Evolutionary conservation across 768 basidiomycete species (phyloP), one percentile per base, ranked within the genome.

Genomic region (Mycena vulgaris): DNA sequence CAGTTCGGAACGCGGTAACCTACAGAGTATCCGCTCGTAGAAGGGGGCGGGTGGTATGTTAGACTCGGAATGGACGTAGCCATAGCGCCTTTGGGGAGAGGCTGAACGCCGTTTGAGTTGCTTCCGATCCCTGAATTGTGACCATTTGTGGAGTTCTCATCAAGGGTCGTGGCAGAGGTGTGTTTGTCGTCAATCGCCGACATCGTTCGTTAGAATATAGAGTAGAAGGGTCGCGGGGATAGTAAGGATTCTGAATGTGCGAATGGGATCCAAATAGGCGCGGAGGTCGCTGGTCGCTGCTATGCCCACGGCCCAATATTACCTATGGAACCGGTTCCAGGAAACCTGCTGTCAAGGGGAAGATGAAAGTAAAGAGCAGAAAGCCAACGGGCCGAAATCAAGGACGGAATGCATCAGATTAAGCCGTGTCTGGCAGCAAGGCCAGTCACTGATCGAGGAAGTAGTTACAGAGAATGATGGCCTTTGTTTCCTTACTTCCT

Each of bases 41-140:
- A 51, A 23, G 63, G 56, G 47, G 66, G 69, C 9, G 69, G 47
- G 7, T 53, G 39, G 21, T 60, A 68, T 16, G 51, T 39, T 19
- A 72, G 37, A 39, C 51, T 57, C 4, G 71, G 66, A n/a, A 62
- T 47, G 13, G 59, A 1, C 21, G 56, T 30, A 53, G 61, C 37
- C 71, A 72, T 72, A 14, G 72, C 72, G 72, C 72, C 72, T 59
- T 67, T 73, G 21, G 72, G 72, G 33, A 67, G 72, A 0, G 68
- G 68, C 45, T 61, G 59, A 17, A 59, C 42, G 49, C 61, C 59
- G 39, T 49, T 66, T n/a, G 63, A 11, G 25, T 23, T 47, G n/a
- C n/a, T 66, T 51, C 48, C 48, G 9, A 3, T 33, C 17, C n/a
- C 67, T 48, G 47, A 51, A 51, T 28, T 16, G 27, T 21, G 17